A percentile compares a stretch with the other conserved stretches of the same genome.
Conservation (phyloP, 2,329 filamentous ascomycete species). For the Diaporthe citri region DNA sequence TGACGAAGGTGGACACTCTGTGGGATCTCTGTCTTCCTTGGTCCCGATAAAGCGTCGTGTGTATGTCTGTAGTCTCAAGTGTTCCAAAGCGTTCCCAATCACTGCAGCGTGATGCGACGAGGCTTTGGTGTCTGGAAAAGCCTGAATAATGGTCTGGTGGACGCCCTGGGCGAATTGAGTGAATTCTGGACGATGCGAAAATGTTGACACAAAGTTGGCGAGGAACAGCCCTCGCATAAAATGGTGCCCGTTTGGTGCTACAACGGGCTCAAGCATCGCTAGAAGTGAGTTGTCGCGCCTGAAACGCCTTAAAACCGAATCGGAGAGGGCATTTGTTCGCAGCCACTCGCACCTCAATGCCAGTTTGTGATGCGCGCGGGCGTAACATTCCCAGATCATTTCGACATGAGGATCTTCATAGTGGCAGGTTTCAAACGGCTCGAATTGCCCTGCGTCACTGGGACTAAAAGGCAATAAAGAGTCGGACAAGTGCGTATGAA, state of each 20-base stretch:
- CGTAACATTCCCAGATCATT: constrained; percentile 25
- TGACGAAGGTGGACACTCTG: not conserved
- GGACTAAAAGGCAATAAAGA: constrained; percentile 1
- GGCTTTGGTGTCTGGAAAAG: not conserved
- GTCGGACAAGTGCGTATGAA: not conserved
- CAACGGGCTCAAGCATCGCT: constrained; percentile 25
- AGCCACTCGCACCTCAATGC: constrained; percentile 8
- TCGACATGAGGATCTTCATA: constrained; percentile 24
- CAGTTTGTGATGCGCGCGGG: constrained; percentile 23
- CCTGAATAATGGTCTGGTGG: not conserved
- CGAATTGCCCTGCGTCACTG: constrained; percentile 13
- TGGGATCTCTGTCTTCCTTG: not conserved
- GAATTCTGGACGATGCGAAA: constrained; percentile 19
- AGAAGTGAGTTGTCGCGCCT: constrained; percentile 32
- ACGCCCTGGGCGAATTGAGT: constrained; percentile 2
- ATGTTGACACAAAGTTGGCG: constrained; percentile 25
- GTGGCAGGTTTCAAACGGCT: not conserved
- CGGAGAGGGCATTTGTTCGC: not conserved
- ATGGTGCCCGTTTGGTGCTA: not conserved
- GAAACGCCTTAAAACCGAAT: constrained; percentile 8
- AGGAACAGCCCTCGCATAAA: constrained; percentile 10
- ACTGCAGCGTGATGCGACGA: not conserved
- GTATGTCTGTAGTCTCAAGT: constrained; percentile 13
- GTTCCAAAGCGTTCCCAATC: not conserved
- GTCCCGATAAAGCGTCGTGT: constrained; percentile 18